Percentiles rank a stretch among this genome's conserved stretches.
Evolutionary conservation across 2,329 filamentous ascomycete genomes (phyloP).

Genomic region (Diaporthe longicolla): DNA sequence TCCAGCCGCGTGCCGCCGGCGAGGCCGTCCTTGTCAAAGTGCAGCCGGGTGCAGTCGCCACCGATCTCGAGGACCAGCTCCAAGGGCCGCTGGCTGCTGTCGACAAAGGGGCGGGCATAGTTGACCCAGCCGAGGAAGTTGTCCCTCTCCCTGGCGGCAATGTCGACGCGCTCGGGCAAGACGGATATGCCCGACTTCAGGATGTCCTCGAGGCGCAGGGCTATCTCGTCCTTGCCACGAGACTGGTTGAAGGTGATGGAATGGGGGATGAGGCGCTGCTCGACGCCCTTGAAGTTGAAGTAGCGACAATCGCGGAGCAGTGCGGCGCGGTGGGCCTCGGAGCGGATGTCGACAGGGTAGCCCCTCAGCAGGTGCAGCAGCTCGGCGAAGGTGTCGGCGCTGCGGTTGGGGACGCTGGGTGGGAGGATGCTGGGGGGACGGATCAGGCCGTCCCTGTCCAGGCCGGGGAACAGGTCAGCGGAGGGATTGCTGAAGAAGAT

Average conservation of each 20-base stretch:
- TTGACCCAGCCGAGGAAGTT: conserved; percentile 70
- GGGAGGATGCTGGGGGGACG: conserved; percentile 90
- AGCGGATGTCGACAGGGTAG: conserved; percentile 83
- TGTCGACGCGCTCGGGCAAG: conserved; percentile 58
- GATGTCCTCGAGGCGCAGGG: conserved; percentile 86
- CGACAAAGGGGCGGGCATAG: conserved; percentile 89
- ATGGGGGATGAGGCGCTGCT: conserved; percentile 88
- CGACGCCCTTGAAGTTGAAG: conserved; percentile 91
- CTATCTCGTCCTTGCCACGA: conserved; percentile 79
- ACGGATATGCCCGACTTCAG: conserved; percentile 87
- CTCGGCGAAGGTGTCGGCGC: conserved; percentile 87
- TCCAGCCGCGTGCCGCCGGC: conserved; percentile 65
- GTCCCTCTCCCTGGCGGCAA: conserved; percentile 44
- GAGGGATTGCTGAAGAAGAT: conserved; percentile 84
- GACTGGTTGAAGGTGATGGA: conserved; percentile 81
- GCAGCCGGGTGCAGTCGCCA: conserved; percentile 73
- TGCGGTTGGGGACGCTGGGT: conserved; percentile 84
- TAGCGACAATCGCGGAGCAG: conserved; percentile 87
- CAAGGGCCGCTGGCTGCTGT: conserved; percentile 70
- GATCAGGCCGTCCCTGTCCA: conserved; percentile 83
- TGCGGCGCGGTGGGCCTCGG: conserved; percentile 81
- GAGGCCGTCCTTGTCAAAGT: conserved; percentile 55
- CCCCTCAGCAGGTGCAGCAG: conserved; percentile 86
- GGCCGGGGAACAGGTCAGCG: conserved; percentile 86
- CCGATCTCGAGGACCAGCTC: conserved; percentile 88